Conservation (phyloP, 202 grass and related monocot species). For the Carex sylvatica region DNA sequence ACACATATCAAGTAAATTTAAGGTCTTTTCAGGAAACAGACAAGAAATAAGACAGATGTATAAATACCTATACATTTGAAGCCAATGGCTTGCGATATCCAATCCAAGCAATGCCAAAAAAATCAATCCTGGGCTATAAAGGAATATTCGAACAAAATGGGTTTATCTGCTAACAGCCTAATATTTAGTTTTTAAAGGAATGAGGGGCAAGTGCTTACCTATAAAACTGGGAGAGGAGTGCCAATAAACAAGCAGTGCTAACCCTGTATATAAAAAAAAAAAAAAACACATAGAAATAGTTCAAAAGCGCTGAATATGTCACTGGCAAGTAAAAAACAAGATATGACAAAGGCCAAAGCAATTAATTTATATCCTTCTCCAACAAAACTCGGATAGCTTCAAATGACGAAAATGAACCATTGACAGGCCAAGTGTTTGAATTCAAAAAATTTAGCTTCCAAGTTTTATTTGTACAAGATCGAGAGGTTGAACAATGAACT, state of each 20-base stretch:
- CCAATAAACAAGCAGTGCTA: conserved; percentile 93
- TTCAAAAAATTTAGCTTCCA: neutral
- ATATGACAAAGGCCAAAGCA: conserved; percentile 5
- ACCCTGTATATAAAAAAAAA: conserved; percentile 62
- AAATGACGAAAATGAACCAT: neutral
- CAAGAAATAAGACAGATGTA: neutral
- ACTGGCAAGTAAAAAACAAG: neutral
- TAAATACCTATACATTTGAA: conserved; percentile 92
- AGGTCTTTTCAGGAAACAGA: neutral
- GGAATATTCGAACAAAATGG: conserved; percentile 27
- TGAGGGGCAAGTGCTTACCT: conserved; percentile 45
- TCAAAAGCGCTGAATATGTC: neutral
- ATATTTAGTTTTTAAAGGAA: neutral
- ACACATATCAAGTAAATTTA: neutral
- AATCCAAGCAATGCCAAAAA: conserved; percentile 87
- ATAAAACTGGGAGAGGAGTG: conserved; percentile 91
- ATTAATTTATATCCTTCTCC: neutral
- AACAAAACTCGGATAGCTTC: neutral
- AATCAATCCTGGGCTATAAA: conserved; percentile 75
- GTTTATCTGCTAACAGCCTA: neutral
- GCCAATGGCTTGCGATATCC: conserved; percentile 94
- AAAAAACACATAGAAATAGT: neutral
- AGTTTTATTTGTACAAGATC: neutral
- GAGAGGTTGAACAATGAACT: neutral
- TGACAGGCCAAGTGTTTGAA: conserved; percentile 2